Conservation (phyloP, 2,329 filamentous ascomycete species). For the Diatrype stigma region DNA sequence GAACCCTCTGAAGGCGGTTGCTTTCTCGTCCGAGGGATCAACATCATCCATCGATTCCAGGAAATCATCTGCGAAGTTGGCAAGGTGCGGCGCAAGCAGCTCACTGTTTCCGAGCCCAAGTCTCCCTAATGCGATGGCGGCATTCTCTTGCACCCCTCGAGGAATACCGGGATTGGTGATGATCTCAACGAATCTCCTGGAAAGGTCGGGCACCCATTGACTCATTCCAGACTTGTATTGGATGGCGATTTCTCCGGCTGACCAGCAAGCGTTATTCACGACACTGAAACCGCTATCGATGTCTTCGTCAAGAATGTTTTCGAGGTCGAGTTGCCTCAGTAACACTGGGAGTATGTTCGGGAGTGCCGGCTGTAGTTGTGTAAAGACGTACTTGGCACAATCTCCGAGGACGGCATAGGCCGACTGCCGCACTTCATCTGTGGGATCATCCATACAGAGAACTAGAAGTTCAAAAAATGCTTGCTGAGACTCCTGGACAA, state of each 20-base stretch:
- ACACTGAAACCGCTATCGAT: slow-evolving; percentile 85
- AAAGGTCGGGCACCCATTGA: slow-evolving; percentile 71
- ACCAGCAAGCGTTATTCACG: slow-evolving; percentile 98
- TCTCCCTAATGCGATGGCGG: slow-evolving; percentile 85
- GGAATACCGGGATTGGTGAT: slow-evolving; percentile 82
- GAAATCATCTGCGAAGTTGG: slow-evolving; percentile 78
- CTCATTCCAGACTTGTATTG: slow-evolving; percentile 71
- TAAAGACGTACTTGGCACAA: slow-evolving; percentile 88
- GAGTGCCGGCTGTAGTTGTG: slow-evolving; percentile 71
- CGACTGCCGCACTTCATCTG: slow-evolving; percentile 92
- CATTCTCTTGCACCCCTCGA: slow-evolving; percentile 85
- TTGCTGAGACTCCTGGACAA: slow-evolving; percentile 72
- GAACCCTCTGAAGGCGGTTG: slow-evolving; percentile 88
- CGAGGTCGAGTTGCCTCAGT: slow-evolving; percentile 83
- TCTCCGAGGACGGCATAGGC: slow-evolving; percentile 93
- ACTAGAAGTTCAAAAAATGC: slow-evolving; percentile 86
- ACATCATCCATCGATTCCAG: slow-evolving; percentile 78
- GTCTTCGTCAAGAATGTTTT: slow-evolving; percentile 71
- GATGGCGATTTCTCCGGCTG: slow-evolving; percentile 85
- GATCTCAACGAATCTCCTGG: slow-evolving; percentile 75
- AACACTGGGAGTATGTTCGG: slow-evolving; percentile 72
- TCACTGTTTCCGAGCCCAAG: slow-evolving; percentile 77
- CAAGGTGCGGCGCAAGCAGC: slow-evolving; percentile 72
- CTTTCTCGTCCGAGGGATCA: slow-evolving; percentile 88
- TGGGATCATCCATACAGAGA: slow-evolving; percentile 87